Evolutionary conservation across 1,284 basidiomycete genomes (phyloP).

Genomic region (Cutaneotrichosporon spelunceum): DNA sequence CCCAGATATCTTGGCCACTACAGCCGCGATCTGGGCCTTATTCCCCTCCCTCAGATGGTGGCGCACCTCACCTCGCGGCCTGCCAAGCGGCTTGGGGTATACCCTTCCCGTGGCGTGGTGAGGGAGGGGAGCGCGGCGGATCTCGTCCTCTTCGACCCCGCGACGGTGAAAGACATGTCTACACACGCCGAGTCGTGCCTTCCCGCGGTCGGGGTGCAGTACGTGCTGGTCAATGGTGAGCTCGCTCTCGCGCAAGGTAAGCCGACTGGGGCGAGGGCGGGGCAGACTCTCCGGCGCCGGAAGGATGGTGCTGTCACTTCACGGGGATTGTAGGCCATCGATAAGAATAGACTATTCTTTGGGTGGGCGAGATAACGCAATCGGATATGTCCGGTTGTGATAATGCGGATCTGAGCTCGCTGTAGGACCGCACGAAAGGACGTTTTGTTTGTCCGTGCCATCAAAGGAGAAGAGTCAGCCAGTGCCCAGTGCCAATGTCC

Average conservation of each 20-base stretch:
- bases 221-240: conserved; percentile 46
- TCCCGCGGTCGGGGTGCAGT: conserved; percentile 34
- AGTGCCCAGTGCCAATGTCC: too few species aligned
- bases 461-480: too few species aligned
- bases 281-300: conserved; percentile 48
- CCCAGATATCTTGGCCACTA: conserved; percentile 44
- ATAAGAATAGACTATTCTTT: background rate
- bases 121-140: conserved; percentile 41
- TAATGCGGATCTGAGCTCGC: background rate
- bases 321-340: conserved; percentile 1
- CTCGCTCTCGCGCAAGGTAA: conserved; percentile 40
- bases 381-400: background rate
- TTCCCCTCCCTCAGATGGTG: conserved; percentile 38
- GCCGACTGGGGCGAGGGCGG: conserved; percentile 36
- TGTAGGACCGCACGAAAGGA: too few species aligned
- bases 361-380: background rate
- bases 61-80: conserved; percentile 48
- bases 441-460: too few species aligned
- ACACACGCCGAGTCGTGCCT: conserved; percentile 38
- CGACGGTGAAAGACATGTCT: conserved; percentile 35
- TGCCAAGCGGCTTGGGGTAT: conserved; percentile 44
- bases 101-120: conserved; percentile 39
- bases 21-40: conserved; percentile 34
- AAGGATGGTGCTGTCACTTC: conserved; percentile 45
- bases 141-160: conserved; percentile 45